A percentile compares a stretch with the other conserved stretches of the same genome.
Evolutionary conservation across 1,284 basidiomycete species (phyloP).

Genomic region (Meira miltonrushii): DNA sequence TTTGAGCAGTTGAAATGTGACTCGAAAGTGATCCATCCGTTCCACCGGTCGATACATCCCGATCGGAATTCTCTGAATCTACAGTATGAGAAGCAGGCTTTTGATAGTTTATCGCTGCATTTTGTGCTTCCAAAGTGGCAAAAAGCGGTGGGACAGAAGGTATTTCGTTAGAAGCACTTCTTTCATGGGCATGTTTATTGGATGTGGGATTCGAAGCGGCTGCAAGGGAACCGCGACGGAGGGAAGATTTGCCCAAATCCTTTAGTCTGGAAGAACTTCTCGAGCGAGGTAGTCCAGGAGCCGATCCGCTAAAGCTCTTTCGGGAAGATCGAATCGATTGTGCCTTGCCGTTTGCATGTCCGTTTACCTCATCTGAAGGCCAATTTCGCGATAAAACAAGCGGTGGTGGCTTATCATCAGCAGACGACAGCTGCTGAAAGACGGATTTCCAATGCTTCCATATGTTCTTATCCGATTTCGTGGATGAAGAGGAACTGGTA

Average conservation of each 20-base stretch:
- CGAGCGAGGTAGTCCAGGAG: neutral
- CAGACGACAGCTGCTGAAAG: conserved; percentile 7
- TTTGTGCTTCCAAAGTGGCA: too few relatives aligned
- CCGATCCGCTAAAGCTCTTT: neutral
- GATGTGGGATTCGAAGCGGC: neutral
- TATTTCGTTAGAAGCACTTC: neutral
- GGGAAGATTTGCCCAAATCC: too few relatives aligned
- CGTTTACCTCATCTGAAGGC: neutral
- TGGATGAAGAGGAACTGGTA: too few relatives aligned
- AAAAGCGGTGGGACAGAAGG: neutral
- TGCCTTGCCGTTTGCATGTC: neutral
- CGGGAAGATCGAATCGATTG: neutral
- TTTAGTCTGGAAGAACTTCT: neutral
- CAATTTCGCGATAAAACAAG: neutral
- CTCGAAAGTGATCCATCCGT: too few relatives aligned
- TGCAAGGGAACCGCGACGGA: too few relatives aligned
- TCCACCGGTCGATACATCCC: too few relatives aligned
- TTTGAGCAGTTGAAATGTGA: too few relatives aligned
- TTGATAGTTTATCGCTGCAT: too few relatives aligned
- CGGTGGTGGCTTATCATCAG: conserved; percentile 11
- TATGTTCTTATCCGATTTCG: neutral
- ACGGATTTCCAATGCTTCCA: conserved; percentile 8
- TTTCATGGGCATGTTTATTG: neutral
- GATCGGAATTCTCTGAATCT: too few relatives aligned
- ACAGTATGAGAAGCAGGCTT: too few relatives aligned